These are phyloP conservation scores for Kodamaea kaohsiungensis DNA, from an alignment of 805 yeast genomes.

Conservation along the genomic window DNA sequence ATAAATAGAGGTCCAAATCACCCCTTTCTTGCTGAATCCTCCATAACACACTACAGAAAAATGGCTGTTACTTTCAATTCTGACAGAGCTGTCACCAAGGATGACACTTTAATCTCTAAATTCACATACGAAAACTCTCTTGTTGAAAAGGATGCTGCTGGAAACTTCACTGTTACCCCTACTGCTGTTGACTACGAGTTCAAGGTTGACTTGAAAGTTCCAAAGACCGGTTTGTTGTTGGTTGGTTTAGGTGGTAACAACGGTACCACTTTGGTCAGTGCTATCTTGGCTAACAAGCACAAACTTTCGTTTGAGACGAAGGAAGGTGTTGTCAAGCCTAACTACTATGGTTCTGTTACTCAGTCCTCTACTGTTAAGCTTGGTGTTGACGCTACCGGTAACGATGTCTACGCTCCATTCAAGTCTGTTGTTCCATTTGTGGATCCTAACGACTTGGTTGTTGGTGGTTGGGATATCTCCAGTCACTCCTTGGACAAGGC, in stretches of 20 bases:
- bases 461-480: slow-evolving; percentile 95
- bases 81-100: slow-evolving; percentile 51
- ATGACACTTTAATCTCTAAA: slow-evolving; percentile 55
- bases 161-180: slow-evolving; percentile 67
- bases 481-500: slow-evolving; percentile 70
- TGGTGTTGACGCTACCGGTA: slow-evolving; percentile 80
- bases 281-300: slow-evolving; percentile 82
- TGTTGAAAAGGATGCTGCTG: slow-evolving; percentile 59
- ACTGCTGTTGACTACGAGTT: slow-evolving; percentile 74
- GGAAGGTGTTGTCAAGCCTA: slow-evolving; percentile 71
- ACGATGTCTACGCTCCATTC: slow-evolving; percentile 91
- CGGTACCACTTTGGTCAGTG: slow-evolving; percentile 87
- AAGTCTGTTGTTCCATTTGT: slow-evolving; percentile 85
- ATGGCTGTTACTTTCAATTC: slow-evolving; percentile 54
- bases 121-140: slow-evolving; percentile 75
- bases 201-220: slow-evolving; percentile 77
- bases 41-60: slow-evolving; percentile 1
- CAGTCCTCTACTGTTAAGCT: slow-evolving; percentile 88
- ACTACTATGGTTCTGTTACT: slow-evolving; percentile 93
- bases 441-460: slow-evolving; percentile 84
- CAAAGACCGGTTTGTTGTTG: slow-evolving; percentile 84
- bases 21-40: not conserved
- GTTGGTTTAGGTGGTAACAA: slow-evolving; percentile 98
- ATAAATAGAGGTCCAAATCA: slow-evolving; percentile 15
- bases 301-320: slow-evolving; percentile 78